A percentile compares a stretch with the other conserved stretches of the same genome.
phyloP scores from a whole-genome alignment of 2,329 filamentous ascomycete genomes.

The Fusarium luffae region DNA sequence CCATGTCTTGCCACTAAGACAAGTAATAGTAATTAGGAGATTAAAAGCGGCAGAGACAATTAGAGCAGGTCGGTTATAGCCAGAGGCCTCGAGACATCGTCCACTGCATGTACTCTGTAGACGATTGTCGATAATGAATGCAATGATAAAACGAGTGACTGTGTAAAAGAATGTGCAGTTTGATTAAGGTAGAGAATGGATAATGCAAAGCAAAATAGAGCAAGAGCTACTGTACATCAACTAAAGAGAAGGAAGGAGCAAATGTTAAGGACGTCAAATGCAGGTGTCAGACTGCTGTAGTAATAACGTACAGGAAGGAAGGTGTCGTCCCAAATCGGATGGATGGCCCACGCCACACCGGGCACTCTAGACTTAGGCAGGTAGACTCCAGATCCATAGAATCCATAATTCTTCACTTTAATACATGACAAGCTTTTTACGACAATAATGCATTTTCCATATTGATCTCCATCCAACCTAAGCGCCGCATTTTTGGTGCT shows the following conservation, averaged over 20 bases:
- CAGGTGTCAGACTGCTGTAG: not conserved
- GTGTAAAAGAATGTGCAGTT: not conserved
- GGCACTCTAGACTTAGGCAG: constrained; percentile 7
- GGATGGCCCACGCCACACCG: constrained; percentile 4
- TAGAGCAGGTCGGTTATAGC: not conserved
- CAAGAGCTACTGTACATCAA: not conserved
- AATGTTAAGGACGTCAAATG: not conserved
- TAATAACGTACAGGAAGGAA: not conserved
- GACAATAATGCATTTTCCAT: constrained; percentile 4
- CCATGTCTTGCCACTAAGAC: constrained; percentile 31
- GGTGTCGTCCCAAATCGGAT: constrained; percentile 10
- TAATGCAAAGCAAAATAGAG: not conserved
- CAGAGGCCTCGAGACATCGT: constrained; percentile 23
- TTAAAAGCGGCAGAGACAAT: not conserved
- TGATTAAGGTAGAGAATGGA: not conserved
- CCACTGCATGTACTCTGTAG: not conserved
- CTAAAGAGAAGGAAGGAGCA: constrained; percentile 2
- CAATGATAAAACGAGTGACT: not conserved
- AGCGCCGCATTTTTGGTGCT: constrained; percentile 21
- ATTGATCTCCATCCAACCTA: constrained; percentile 5
- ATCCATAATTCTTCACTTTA: not conserved
- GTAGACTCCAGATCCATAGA: not conserved
- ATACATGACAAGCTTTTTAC: constrained; percentile 4
- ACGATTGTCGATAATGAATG: not conserved
- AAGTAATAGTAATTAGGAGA: not conserved